phyloP scores from a whole-genome alignment of 2,329 filamentous ascomycete genomes.

The Trichoderma cornu-damae region DNA sequence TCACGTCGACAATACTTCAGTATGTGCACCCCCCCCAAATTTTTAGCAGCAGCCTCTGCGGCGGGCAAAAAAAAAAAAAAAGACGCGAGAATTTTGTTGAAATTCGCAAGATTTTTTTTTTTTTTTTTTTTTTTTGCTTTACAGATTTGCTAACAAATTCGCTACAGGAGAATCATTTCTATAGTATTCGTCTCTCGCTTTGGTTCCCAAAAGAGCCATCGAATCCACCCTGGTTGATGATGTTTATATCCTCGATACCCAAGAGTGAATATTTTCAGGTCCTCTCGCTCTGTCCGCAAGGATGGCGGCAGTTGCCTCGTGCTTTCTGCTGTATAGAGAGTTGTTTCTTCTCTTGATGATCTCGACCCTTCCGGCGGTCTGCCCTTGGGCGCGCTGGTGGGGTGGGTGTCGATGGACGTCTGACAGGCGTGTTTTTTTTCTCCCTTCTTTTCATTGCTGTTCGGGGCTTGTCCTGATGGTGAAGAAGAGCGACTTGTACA shows the following conservation, averaged over 20 bases:
- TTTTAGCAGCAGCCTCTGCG: conserved; percentile 24
- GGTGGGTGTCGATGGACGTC: conserved; percentile 85
- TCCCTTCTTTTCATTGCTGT: conserved; percentile 52
- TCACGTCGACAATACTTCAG: conserved; percentile 61
- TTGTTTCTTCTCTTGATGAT: conserved; percentile 69
- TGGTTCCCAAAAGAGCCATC: conserved; percentile 90
- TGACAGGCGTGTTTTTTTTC: conserved; percentile 63
- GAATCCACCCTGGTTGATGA: conserved; percentile 96
- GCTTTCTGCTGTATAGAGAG: conserved; percentile 67
- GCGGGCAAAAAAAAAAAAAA: conserved; percentile 12
- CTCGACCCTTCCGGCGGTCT: conserved; percentile 69
- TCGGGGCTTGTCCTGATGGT: conserved; percentile 42
- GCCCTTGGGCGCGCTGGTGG: conserved; percentile 70
- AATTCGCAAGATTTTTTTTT: no score
- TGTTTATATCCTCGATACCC: conserved; percentile 75
- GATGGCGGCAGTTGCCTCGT: conserved; percentile 46
- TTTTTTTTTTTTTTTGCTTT: no score
- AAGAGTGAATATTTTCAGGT: conserved; percentile 74
- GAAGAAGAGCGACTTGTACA: no score
- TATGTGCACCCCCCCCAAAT: conserved; percentile 40
- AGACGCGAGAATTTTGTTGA: no score
- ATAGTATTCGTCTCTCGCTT: conserved; percentile 93
- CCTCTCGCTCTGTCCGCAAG: conserved; percentile 58
- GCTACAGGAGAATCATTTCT: conserved; percentile 85
- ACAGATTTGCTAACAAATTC: conserved; percentile 26